Conservation (phyloP, 2,329 filamentous ascomycete species). For the Penicillium sp. region DNA sequence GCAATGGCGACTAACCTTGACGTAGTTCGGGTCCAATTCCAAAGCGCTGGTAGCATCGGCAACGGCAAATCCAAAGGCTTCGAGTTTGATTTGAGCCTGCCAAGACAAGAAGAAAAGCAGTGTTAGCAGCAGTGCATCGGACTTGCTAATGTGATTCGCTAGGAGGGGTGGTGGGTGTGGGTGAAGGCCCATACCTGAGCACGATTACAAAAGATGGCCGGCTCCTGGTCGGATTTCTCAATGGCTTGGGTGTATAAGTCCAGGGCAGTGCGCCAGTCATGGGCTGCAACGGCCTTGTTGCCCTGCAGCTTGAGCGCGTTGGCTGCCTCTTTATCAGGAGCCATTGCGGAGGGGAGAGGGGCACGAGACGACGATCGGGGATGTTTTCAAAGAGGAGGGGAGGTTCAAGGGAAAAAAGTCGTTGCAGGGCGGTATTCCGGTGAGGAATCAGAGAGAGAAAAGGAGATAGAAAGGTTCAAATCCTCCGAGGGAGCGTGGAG, state of each 20-base stretch:
- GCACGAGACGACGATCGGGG: constrained; percentile 33
- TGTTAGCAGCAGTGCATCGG: background rate
- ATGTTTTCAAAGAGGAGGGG: constrained; percentile 1
- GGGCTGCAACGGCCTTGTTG: constrained; percentile 86
- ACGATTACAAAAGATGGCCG: constrained; percentile 91
- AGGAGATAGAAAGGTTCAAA: background rate
- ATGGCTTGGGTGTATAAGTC: constrained; percentile 89
- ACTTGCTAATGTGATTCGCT: constrained; percentile 2
- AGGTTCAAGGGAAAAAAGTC: constrained; percentile 5
- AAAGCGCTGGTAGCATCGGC: constrained; percentile 89
- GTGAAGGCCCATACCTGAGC: constrained; percentile 72
- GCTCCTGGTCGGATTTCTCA: constrained; percentile 77
- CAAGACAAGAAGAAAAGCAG: constrained; percentile 11
- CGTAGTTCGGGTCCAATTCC: constrained; percentile 82
- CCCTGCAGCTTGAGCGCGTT: constrained; percentile 88
- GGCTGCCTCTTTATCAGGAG: constrained; percentile 66
- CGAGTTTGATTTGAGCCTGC: constrained; percentile 91
- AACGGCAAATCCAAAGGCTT: constrained; percentile 92
- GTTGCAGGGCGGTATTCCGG: background rate
- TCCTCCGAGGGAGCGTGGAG: background rate
- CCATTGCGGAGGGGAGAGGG: constrained; percentile 38
- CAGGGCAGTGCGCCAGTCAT: constrained; percentile 83
- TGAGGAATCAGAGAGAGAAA: background rate
- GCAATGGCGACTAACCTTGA: constrained; percentile 67
- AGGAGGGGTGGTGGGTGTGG: constrained; percentile 25